These are phyloP conservation scores for Candida nonsorbophila DNA, from an alignment of 805 yeast genomes.

Conservation along the genomic window DNA sequence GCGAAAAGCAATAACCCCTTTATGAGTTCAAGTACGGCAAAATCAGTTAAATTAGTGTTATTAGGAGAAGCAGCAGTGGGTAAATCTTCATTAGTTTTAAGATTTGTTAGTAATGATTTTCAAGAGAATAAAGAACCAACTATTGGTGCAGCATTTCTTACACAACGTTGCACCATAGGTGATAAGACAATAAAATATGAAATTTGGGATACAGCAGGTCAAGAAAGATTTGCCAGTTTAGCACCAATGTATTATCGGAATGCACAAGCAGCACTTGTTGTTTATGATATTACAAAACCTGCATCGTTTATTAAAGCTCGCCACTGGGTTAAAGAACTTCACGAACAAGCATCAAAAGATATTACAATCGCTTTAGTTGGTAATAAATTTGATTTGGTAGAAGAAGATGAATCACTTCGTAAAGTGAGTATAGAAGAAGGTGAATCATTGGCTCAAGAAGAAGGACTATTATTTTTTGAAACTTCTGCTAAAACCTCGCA, in stretches of 20 bases:
- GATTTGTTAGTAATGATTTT: constrained; percentile 92
- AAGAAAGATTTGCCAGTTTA: constrained; percentile 90
- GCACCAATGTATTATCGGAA: constrained; percentile 98
- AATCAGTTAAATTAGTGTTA: constrained; percentile 77
- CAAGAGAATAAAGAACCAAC: constrained; percentile 98
- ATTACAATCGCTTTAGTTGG: constrained; percentile 93
- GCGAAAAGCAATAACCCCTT: not conserved
- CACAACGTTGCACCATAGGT: constrained; percentile 88
- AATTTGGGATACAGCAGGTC: constrained; percentile 98
- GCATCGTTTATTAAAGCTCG: constrained; percentile 93
- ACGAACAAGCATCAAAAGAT: constrained; percentile 90
- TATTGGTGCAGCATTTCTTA: constrained; percentile 94
- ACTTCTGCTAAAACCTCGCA: constrained; percentile 89
- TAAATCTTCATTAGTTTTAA: constrained; percentile 82
- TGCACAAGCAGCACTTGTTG: constrained; percentile 95
- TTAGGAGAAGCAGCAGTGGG: constrained; percentile 99
- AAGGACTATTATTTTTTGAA: constrained; percentile 85
- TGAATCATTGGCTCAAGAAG: constrained; percentile 80
- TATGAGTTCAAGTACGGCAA: constrained; percentile 3
- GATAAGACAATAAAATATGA: constrained; percentile 85
- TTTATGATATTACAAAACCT: constrained; percentile 91
- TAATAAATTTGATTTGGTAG: constrained; percentile 79
- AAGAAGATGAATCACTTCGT: constrained; percentile 45
- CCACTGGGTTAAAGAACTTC: constrained; percentile 96
- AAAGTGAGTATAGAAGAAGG: constrained; percentile 88